Evolutionary conservation across 23 red algal genomes (phyloP), one percentile per base, ranked within the genome.

Genomic region (Gracilariopsis chorda): DNA sequence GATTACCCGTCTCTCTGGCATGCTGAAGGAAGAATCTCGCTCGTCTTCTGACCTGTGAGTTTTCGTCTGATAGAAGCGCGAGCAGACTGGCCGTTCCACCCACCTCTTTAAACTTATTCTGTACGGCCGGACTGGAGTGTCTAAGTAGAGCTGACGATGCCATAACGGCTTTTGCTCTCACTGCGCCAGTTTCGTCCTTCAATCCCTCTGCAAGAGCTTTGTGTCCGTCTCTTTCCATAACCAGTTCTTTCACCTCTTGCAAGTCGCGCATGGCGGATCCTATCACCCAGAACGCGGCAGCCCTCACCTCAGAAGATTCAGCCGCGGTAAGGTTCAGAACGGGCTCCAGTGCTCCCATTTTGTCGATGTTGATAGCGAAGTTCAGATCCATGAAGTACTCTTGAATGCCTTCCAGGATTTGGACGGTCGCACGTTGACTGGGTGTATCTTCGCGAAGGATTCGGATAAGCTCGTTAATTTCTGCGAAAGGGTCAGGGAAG

Each of bases 381-480:
- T 95, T 90, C 21, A 90, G 72, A 63, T 95, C 93, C 48, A 68
- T 52, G 37, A 87, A 79, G 61, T 86, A 91, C 41, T 95, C 93
- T 75, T 95, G 77, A 4, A 95, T 34, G 2, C 45, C 78, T 27
- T 90, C 63, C 27, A 95, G 14, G 47, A 77, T 78, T 19, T 74
- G 77, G 0, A 81, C 79, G 10, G 23, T 76, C 48, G 84, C 86
- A 12, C 75, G 77, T 33, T 48, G 32, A 12, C 37, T 17, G 29
- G 78, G 47, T 3, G 51, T 45, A 46, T 91, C 78, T 39, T 73
- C 59, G 63, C 39, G 75, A 12, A 88, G 36, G 20, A 73, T 73
- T 36, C 52, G 43, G 46, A 71, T 69, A 0, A 95, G 79, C 7
- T 63, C 43, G 6, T 81, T 76, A n/a, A 95, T 56, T 25, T 68